A percentile compares a stretch with the other conserved stretches of the same genome.
Evolutionary conservation across 2,329 filamentous ascomycete species (phyloP).

Genomic region (Berkeleyomyces basicola): DNA sequence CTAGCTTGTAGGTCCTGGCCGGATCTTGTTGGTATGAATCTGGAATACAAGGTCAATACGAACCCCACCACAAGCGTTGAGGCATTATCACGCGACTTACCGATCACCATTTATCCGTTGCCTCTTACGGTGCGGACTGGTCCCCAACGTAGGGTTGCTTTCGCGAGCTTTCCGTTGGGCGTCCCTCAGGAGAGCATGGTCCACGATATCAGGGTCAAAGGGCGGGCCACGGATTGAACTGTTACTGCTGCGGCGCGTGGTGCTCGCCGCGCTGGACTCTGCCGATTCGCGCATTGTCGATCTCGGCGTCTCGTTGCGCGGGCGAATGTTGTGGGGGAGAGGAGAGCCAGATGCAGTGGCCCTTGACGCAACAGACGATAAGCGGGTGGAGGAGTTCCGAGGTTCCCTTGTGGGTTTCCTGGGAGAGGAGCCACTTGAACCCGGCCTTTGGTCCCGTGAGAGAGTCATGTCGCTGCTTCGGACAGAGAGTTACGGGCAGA

Average conservation of each 20-base stretch:
- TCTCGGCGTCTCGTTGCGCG: slow-evolving; percentile 7
- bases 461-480: neutral
- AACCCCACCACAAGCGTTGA: neutral
- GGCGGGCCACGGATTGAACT: slow-evolving; percentile 20
- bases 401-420: neutral
- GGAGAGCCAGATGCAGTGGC: neutral
- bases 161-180: slow-evolving; percentile 25
- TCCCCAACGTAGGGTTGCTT: slow-evolving; percentile 33
- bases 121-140: slow-evolving; percentile 41
- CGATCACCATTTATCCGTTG: slow-evolving; percentile 44
- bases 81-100: slow-evolving; percentile 24
- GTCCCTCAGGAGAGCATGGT: slow-evolving; percentile 35
- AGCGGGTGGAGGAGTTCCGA: neutral
- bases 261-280: slow-evolving; percentile 10
- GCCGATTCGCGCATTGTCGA: neutral
- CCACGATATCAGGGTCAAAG: slow-evolving; percentile 33
- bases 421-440: neutral
- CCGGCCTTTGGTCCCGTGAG: slow-evolving; percentile 1
- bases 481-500: neutral
- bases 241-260: slow-evolving; percentile 4
- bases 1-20: slow-evolving; percentile 88
- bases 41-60: slow-evolving; percentile 25
- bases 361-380: neutral
- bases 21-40: slow-evolving; percentile 88
- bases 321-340: slow-evolving; percentile 4